Percentiles rank a stretch among this genome's conserved stretches.
Evolutionary conservation across 352 stramenopile genomes (phyloP).

Genomic region (Globisporangium barbulae): DNA sequence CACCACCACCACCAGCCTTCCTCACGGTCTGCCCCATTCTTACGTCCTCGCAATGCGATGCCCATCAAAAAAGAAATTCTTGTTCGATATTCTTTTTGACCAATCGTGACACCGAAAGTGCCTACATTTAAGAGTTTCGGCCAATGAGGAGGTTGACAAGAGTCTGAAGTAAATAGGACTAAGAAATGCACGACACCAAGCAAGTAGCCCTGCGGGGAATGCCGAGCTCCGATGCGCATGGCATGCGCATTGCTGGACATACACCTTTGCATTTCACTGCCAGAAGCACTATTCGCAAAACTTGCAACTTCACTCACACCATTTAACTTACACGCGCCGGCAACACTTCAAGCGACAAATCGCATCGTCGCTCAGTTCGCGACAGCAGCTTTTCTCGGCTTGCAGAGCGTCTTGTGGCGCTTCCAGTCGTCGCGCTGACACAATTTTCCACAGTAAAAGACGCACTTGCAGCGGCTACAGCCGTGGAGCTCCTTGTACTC

Average conservation of each 20-base stretch:
- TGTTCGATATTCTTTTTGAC: background rate
- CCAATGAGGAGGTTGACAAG: background rate
- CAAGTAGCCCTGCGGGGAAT: too few relatives aligned
- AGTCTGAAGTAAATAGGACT: background rate
- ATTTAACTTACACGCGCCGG: too few relatives aligned
- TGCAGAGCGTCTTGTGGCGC: slow-evolving; percentile 50
- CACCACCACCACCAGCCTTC: background rate
- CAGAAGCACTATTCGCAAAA: background rate
- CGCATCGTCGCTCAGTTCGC: slow-evolving; percentile 6
- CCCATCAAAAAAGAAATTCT: background rate
- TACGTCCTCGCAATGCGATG: slow-evolving; percentile 3
- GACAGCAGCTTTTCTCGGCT: slow-evolving; percentile 13
- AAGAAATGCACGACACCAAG: too few relatives aligned
- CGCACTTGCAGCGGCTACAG: slow-evolving; percentile 62
- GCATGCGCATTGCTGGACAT: too few relatives aligned
- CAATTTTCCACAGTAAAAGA: slow-evolving; percentile 66
- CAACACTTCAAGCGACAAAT: background rate
- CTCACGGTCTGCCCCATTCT: background rate
- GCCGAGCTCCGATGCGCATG: too few relatives aligned
- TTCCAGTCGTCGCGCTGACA: slow-evolving; percentile 74
- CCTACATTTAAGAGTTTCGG: background rate
- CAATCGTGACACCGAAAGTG: background rate
- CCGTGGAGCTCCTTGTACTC: slow-evolving; percentile 46
- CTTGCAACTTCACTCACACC: background rate
- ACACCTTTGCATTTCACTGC: too few relatives aligned